Evolutionary conservation across 257 asterid genomes (phyloP), one percentile per base, ranked within the genome.

Genomic region (Gynochthodes officinalis): DNA sequence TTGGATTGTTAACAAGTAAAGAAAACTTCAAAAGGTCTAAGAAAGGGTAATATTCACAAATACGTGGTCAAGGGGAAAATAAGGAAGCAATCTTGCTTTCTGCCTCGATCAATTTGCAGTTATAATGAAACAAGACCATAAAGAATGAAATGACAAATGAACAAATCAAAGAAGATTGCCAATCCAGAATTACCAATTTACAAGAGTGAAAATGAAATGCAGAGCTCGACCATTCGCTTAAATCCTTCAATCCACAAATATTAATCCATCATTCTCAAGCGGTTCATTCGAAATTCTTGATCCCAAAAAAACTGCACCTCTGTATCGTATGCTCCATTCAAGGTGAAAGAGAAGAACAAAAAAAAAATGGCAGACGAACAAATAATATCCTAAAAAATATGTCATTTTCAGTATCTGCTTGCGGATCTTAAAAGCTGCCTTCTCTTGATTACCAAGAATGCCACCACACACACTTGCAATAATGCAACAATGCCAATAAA

Each of bases 131-230:
- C 8, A 35, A 21, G 32, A 57, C 42, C n/a, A 19, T 52, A 68
- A 69, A 70, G 44, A 55, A 35, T 73, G 60, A 65, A 67, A 54
- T 61, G 65, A 77, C 30, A 66, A 73, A 65, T 37, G 61, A 75
- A 44, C 53, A 48, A 70, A 76, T 49, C 59, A 42, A 69, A 73
- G 79, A 73, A 77, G 71, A 80, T 76, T 73, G 83, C 23, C 69
- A 81, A 78, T 58, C 70, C 80, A 79, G 77, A 78, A 48, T 87
- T 90, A 90, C 94, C 98, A 81, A 88, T 90, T 83, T 87, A 92
- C 96, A 88, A 86, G 76, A 70, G 77, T 76, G 55, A 80, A 71
- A 74, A 54, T 82, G 76, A 76, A 76, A 81, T 75, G 86, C 79
- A 67, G 80, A 73, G 79, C 77, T 63, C 77, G 44, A 66, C 76